These are phyloP conservation scores for Diacronema lutheri DNA, from an alignment of 78 protist species.

Conservation along the genomic window DNA sequence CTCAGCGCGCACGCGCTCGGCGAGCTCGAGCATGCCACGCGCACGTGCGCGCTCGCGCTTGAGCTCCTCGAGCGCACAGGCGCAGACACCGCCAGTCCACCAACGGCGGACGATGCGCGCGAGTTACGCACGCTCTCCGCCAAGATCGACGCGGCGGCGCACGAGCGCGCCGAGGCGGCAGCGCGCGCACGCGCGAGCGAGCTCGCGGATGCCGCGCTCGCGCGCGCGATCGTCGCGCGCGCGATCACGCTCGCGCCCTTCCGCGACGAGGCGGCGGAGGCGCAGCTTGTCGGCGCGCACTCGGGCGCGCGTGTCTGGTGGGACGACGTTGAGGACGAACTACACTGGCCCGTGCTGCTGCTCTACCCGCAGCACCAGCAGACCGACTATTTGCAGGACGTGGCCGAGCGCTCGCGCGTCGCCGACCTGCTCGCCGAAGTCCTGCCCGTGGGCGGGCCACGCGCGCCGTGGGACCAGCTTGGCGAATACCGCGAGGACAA, in stretches of 20 bases:
- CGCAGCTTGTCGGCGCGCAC: neutral
- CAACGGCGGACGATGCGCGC: neutral
- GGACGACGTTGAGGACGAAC: neutral
- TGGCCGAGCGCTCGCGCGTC: neutral
- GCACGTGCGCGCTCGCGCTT: too few species aligned
- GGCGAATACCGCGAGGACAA: neutral
- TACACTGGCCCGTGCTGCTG: neutral
- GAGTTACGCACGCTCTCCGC: neutral
- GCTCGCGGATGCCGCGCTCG: neutral
- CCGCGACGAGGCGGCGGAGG: neutral
- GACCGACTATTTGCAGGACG: neutral
- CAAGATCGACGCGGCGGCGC: neutral
- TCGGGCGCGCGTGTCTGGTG: conserved; percentile 22
- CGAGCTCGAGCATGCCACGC: too few species aligned
- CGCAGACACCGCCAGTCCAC: too few species aligned
- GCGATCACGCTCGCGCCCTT: neutral
- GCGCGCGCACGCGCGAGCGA: too few species aligned
- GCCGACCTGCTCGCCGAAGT: neutral
- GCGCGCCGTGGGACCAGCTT: neutral
- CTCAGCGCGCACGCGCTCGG: too few species aligned
- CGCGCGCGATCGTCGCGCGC: neutral
- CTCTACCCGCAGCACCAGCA: neutral
- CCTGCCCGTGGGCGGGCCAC: neutral
- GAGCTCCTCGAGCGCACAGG: too few species aligned
- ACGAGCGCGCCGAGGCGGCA: neutral